phyloP scores from a whole-genome alignment of 192 early-diverging fungal species.

The Kappamyces sp. region DNA sequence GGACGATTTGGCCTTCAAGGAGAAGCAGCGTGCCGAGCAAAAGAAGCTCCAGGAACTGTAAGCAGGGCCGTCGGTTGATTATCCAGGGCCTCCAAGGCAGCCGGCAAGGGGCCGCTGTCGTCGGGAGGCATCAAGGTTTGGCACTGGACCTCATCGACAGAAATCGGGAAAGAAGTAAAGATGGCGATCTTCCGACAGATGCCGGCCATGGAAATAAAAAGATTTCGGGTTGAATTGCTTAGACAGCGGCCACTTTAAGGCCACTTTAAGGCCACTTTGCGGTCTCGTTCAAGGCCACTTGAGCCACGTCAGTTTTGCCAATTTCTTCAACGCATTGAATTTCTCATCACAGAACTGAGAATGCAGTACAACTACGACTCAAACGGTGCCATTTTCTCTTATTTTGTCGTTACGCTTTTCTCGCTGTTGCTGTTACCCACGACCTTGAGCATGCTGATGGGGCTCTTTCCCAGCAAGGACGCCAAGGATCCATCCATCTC shows the following conservation, averaged over 20 bases:
- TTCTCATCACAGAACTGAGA: slow-evolving; percentile 22
- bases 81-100: slow-evolving; percentile 5
- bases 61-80: no score
- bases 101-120: slow-evolving; percentile 8
- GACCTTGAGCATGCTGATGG: slow-evolving; percentile 28
- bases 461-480: not conserved
- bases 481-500: not conserved
- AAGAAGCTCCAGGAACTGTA: slow-evolving; percentile 4
- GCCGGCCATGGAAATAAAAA: not conserved
- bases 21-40: slow-evolving; percentile 7
- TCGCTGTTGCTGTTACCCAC: slow-evolving; percentile 74
- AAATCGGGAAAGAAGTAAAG: slow-evolving; percentile 7
- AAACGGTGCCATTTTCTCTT: slow-evolving; percentile 88
- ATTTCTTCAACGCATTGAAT: not conserved
- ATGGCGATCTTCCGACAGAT: not conserved
- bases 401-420: slow-evolving; percentile 83
- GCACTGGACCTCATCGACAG: no score
- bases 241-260: not conserved
- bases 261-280: slow-evolving; percentile 1
- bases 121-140: slow-evolving; percentile 17
- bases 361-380: slow-evolving; percentile 91
- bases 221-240: not conserved
- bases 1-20: slow-evolving; percentile 13
- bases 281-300: not conserved
- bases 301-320: slow-evolving; percentile 1